phyloP scores from a whole-genome alignment of 768 basidiomycete genomes.

The Lenzites betulinus region DNA sequence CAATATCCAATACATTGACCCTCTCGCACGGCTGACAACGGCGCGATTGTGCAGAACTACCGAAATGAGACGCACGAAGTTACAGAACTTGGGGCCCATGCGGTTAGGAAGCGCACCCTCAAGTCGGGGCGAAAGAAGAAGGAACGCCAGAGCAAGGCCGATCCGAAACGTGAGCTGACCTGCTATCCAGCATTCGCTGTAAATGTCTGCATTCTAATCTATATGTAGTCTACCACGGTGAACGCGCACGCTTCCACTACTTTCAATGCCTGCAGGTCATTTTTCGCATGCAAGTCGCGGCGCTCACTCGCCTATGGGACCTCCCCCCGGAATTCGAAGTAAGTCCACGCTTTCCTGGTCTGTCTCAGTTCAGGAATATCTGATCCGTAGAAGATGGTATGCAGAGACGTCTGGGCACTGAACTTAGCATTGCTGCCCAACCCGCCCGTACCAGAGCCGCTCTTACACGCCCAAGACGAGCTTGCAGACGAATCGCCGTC shows the following conservation, averaged over 20 bases:
- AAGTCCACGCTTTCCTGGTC: constrained; percentile 15
- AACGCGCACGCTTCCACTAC: constrained; percentile 74
- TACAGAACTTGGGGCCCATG: constrained; percentile 62
- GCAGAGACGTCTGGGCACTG: constrained; percentile 80
- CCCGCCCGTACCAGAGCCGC: constrained; percentile 64
- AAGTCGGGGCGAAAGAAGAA: constrained; percentile 60
- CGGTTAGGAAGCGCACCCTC: constrained; percentile 63
- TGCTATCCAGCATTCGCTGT: neutral
- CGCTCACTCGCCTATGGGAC: constrained; percentile 63
- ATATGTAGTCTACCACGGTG: constrained; percentile 77
- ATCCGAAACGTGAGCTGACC: constrained; percentile 57
- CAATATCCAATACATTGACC: neutral
- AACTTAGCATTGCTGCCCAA: constrained; percentile 63
- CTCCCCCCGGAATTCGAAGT: constrained; percentile 84
- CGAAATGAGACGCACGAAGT: constrained; percentile 76
- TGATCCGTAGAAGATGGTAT: constrained; percentile 53
- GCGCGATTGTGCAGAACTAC: constrained; percentile 58
- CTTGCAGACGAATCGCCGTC: neutral
- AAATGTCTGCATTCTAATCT: neutral
- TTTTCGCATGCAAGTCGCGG: constrained; percentile 71
- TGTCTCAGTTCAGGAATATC: neutral
- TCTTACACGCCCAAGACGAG: constrained; percentile 44
- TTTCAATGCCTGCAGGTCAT: constrained; percentile 85
- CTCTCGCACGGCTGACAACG: neutral
- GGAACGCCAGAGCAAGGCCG: constrained; percentile 48